These are phyloP conservation scores for Chrysopogon serrulatus DNA, from an alignment of 176 grass and related monocot genomes.

Conservation along the genomic window DNA sequence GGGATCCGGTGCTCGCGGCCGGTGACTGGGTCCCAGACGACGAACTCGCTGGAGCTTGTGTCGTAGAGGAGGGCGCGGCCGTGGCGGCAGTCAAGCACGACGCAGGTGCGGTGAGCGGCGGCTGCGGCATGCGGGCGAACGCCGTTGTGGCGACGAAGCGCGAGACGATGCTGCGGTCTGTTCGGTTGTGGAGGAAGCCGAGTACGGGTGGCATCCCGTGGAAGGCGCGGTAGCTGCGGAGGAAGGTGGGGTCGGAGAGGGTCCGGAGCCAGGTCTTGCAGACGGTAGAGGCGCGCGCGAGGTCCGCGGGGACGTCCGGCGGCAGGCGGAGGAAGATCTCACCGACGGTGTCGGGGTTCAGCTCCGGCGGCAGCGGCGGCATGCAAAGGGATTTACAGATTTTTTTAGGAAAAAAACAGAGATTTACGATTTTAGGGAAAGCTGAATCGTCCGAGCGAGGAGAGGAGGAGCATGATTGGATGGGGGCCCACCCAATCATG, in stretches of 20 bases:
- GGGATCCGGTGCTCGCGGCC: neutral
- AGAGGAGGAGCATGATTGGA: too few species aligned
- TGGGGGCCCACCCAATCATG: too few species aligned
- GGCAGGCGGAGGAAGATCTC: neutral
- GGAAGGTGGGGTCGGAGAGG: neutral
- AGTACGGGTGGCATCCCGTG: neutral
- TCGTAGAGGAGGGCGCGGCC: neutral
- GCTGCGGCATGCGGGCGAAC: neutral
- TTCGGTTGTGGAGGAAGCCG: neutral
- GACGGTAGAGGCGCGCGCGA: neutral
- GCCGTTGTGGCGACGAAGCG: neutral
- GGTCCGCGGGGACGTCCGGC: neutral
- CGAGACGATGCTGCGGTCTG: rapidly evolving
- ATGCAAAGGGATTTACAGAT: too few species aligned
- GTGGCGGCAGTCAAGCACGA: neutral
- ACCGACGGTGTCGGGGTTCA: neutral
- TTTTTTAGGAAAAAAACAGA: too few species aligned
- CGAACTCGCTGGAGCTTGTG: too few species aligned
- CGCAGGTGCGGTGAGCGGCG: neutral
- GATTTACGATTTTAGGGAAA: too few species aligned
- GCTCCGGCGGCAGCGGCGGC: neutral
- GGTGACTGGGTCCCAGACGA: neutral
- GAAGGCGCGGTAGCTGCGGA: neutral
- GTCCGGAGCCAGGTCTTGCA: neutral
- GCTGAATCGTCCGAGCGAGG: too few species aligned